These are phyloP conservation scores for Didymella arachidicola DNA, from an alignment of 2,329 filamentous ascomycete genomes.

Conservation along the genomic window DNA sequence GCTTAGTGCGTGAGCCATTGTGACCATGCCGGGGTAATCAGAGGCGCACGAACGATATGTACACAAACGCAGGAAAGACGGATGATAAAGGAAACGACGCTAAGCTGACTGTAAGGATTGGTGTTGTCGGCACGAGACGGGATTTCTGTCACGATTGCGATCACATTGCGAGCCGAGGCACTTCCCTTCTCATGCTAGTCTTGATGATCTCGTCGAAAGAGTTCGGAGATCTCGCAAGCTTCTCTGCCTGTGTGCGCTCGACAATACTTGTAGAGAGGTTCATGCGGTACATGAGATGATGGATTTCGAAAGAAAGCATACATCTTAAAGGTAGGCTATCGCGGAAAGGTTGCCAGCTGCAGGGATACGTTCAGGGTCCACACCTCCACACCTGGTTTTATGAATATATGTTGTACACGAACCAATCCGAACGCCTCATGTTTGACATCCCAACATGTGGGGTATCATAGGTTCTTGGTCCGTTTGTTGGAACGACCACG, in stretches of 20 bases:
- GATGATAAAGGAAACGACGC: not conserved
- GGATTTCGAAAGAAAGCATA: not conserved
- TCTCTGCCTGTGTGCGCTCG: not conserved
- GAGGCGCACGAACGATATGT: not conserved
- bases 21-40: slow-evolving; percentile 8
- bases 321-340: not conserved
- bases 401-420: no score
- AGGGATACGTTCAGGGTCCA: not conserved
- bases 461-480: no score
- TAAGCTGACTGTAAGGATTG: slow-evolving; percentile 7
- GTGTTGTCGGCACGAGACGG: not conserved
- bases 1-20: slow-evolving; percentile 31
- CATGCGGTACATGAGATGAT: not conserved
- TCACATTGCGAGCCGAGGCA: slow-evolving; percentile 12
- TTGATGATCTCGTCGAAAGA: not conserved
- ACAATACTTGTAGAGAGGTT: not conserved
- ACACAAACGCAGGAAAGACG: not conserved
- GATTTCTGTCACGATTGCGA: slow-evolving; percentile 3
- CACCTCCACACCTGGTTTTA: no score
- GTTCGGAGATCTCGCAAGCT: slow-evolving; percentile 9
- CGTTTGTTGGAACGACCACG: no score
- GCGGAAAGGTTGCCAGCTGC: not conserved
- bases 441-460: no score
- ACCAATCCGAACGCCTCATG: no score
- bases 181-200: slow-evolving; percentile 2